Conservation (phyloP, 768 basidiomycete species). For the Tulasnella sp. region DNA sequence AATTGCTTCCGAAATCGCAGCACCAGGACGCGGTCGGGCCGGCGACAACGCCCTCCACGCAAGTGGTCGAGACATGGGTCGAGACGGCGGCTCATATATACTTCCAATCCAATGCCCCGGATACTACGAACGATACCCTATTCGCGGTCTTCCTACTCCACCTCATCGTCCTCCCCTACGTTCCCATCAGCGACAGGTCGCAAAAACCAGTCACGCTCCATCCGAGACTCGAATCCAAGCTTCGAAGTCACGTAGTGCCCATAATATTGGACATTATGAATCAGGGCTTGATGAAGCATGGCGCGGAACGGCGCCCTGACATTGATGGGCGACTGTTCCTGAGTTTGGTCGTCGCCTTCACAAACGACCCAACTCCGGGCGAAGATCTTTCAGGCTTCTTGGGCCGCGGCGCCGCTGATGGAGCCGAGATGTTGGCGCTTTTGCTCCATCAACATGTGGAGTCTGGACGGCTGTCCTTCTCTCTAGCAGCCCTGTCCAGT, state of each 20-base stretch:
- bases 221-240: slow-evolving; percentile 34
- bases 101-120: slow-evolving; percentile 13
- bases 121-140: slow-evolving; percentile 33
- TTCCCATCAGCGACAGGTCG: slow-evolving; percentile 31
- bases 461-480: not conserved
- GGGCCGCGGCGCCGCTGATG: slow-evolving; percentile 29
- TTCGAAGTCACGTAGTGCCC: slow-evolving; percentile 44
- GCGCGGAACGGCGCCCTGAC: slow-evolving; percentile 37
- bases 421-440: not conserved
- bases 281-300: slow-evolving; percentile 30
- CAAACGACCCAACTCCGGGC: slow-evolving; percentile 28
- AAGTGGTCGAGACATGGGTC: not conserved
- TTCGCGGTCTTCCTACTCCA: slow-evolving; percentile 40
- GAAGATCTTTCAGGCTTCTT: slow-evolving; percentile 34
- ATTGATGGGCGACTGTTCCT: slow-evolving; percentile 54
- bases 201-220: slow-evolving; percentile 33
- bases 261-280: slow-evolving; percentile 38
- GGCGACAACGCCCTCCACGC: not conserved
- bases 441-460: not conserved
- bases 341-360: slow-evolving; percentile 40
- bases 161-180: slow-evolving; percentile 38
- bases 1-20: not conserved
- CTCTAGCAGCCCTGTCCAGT: not conserved
- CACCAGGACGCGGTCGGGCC: not conserved
- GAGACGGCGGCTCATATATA: not conserved